A percentile compares a stretch with the other conserved stretches of the same genome.
These are phyloP conservation scores for Lathyrus oleraceus DNA, from an alignment of 306 rosid genomes.

Conservation along the genomic window DNA sequence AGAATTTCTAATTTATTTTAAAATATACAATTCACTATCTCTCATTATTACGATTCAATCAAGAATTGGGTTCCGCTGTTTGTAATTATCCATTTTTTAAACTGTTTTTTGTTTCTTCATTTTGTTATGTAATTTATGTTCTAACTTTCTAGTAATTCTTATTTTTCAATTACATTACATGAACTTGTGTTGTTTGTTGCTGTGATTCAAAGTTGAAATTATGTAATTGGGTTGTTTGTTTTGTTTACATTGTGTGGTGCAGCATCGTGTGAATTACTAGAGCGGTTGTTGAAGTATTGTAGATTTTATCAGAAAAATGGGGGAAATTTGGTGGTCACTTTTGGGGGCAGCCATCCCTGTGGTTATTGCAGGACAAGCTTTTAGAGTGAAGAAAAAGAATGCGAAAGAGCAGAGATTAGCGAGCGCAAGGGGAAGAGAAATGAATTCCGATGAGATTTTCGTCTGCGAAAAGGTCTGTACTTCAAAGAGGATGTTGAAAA, in stretches of 20 bases:
- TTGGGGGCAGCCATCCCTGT: conserved; percentile 85
- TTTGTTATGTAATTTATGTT: no score
- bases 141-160: neutral
- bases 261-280: conserved; percentile 37
- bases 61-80: no score
- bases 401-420: conserved; percentile 70
- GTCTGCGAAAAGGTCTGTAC: conserved; percentile 95
- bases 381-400: conserved; percentile 59
- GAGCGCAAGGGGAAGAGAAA: conserved; percentile 84
- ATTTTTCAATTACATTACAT: neutral
- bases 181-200: neutral
- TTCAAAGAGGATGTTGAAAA: conserved; percentile 87
- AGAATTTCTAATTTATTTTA: no score
- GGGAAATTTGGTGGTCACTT: conserved; percentile 92
- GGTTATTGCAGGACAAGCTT: conserved; percentile 78
- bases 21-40: no score
- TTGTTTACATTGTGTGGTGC: conserved; percentile 28
- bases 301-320: conserved; percentile 50
- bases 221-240: conserved; percentile 1
- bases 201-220: neutral
- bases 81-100: no score
- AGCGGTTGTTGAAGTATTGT: conserved; percentile 31
- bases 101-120: neutral
- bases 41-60: no score
- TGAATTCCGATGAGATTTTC: conserved; percentile 82